phyloP scores from a whole-genome alignment of 2,329 filamentous ascomycete species.

The Fusarium sp. region DNA sequence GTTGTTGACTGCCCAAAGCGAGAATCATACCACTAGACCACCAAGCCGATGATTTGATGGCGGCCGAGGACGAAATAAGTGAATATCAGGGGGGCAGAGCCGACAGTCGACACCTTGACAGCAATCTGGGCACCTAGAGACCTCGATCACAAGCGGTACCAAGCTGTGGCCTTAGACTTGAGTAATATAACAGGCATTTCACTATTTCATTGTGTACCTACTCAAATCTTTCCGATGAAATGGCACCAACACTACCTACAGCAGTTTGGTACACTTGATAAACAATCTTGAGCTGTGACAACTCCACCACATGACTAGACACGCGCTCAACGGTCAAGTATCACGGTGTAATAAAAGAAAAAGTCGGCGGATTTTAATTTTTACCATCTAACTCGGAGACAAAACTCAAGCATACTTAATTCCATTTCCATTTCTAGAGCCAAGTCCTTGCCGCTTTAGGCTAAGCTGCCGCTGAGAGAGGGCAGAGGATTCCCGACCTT shows the following conservation, averaged over 20 bases:
- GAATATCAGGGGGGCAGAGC: neutral
- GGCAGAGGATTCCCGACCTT: too few relatives aligned
- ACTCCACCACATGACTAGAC: neutral
- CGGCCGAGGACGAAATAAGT: neutral
- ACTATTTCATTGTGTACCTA: neutral
- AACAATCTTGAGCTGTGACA: neutral
- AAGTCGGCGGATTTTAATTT: neutral
- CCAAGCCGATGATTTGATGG: neutral
- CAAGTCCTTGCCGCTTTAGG: too few relatives aligned
- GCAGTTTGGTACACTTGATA: neutral
- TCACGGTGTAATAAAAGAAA: too few relatives aligned
- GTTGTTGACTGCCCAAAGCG: neutral
- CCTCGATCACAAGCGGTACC: neutral
- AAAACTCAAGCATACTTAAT: too few relatives aligned
- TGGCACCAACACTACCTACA: neutral
- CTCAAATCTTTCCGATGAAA: fast-evolving
- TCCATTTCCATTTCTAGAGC: too few relatives aligned
- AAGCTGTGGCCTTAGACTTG: neutral
- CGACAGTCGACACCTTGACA: neutral
- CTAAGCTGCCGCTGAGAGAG: too few relatives aligned
- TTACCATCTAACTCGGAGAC: too few relatives aligned
- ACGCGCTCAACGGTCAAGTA: neutral
- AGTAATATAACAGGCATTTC: fast-evolving
- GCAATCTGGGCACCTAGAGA: neutral
- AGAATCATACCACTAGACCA: neutral